Conservation (phyloP, 2,329 filamentous ascomycete species). For the Dothidotthia symphoricarpi region DNA sequence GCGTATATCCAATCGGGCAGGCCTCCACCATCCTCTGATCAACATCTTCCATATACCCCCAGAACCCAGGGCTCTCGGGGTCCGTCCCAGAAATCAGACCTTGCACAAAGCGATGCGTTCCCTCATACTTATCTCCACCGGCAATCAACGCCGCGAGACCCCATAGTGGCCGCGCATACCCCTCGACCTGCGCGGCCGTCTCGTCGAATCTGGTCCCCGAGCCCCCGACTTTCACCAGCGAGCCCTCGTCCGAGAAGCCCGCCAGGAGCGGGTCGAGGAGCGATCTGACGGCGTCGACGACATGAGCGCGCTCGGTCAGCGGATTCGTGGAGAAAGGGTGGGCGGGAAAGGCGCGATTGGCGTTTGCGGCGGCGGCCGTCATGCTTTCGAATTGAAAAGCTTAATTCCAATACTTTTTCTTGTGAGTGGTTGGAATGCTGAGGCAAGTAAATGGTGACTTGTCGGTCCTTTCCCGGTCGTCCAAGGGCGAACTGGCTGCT, state of each 20-base stretch:
- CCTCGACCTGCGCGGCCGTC: slow-evolving; percentile 73
- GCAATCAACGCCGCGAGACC: slow-evolving; percentile 68
- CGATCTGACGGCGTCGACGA: slow-evolving; percentile 44
- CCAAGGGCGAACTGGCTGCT: too few species aligned
- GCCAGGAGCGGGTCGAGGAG: slow-evolving; percentile 69
- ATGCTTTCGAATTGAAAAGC: slow-evolving; percentile 7
- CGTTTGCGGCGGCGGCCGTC: slow-evolving; percentile 37
- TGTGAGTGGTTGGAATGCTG: neutral
- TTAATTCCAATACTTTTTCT: too few species aligned
- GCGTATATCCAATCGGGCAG: slow-evolving; percentile 72
- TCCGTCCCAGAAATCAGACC: slow-evolving; percentile 71
- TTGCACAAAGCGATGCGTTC: slow-evolving; percentile 65
- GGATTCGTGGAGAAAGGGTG: slow-evolving; percentile 47
- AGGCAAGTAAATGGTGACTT: neutral
- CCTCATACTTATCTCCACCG: slow-evolving; percentile 64
- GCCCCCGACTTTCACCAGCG: slow-evolving; percentile 65
- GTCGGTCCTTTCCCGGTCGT: neutral
- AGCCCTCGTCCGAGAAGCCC: slow-evolving; percentile 67
- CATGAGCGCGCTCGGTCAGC: slow-evolving; percentile 43
- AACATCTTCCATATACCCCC: slow-evolving; percentile 72
- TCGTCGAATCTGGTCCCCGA: slow-evolving; percentile 77
- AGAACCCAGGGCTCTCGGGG: slow-evolving; percentile 68
- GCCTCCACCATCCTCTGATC: slow-evolving; percentile 86
- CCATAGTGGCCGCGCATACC: slow-evolving; percentile 73
- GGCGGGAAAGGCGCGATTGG: slow-evolving; percentile 44